These are phyloP conservation scores for Westerdykella aurantiaca DNA, from an alignment of 2,329 filamentous ascomycete species.

Conservation along the genomic window DNA sequence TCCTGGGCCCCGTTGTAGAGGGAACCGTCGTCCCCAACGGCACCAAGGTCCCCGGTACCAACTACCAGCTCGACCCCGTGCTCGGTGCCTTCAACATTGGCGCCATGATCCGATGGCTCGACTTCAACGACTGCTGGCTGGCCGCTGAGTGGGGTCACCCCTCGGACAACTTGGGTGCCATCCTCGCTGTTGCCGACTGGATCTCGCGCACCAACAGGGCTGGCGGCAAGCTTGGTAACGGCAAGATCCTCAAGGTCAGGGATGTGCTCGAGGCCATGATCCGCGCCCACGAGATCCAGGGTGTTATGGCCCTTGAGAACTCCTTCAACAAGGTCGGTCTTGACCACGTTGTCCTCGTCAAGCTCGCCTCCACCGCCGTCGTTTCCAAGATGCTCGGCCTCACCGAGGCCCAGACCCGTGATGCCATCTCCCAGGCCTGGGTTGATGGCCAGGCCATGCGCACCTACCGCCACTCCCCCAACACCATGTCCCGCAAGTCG, in stretches of 20 bases:
- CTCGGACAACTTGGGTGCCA: conserved; percentile 95
- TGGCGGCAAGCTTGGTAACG: conserved; percentile 63
- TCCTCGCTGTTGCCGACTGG: conserved; percentile 96
- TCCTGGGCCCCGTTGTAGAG: conserved; percentile 84
- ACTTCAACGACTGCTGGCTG: conserved; percentile 99
- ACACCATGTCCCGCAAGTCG: conserved; percentile 99
- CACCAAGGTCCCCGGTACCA: conserved; percentile 82
- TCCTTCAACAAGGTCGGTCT: conserved; percentile 98
- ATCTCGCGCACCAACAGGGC: conserved; percentile 89
- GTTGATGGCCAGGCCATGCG: conserved; percentile 93
- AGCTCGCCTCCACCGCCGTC: conserved; percentile 91
- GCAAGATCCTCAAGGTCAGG: conserved; percentile 78
- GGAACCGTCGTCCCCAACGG: conserved; percentile 91
- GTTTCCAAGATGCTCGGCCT: conserved; percentile 94
- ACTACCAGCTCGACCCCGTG: conserved; percentile 90
- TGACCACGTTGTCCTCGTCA: conserved; percentile 96
- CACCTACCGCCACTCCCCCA: conserved; percentile 94
- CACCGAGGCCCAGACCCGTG: conserved; percentile 82
- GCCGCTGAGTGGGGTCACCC: conserved; percentile 98
- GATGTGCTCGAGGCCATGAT: conserved; percentile 97
- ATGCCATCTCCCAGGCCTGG: conserved; percentile 95
- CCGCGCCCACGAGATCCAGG: conserved; percentile 98
- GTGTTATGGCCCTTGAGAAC: conserved; percentile 92
- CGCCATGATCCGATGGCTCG: conserved; percentile 97
- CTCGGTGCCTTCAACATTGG: conserved; percentile 98